Evolutionary conservation across 108 stramenopile species (phyloP).

Genomic region (Skeletonema costatum): DNA sequence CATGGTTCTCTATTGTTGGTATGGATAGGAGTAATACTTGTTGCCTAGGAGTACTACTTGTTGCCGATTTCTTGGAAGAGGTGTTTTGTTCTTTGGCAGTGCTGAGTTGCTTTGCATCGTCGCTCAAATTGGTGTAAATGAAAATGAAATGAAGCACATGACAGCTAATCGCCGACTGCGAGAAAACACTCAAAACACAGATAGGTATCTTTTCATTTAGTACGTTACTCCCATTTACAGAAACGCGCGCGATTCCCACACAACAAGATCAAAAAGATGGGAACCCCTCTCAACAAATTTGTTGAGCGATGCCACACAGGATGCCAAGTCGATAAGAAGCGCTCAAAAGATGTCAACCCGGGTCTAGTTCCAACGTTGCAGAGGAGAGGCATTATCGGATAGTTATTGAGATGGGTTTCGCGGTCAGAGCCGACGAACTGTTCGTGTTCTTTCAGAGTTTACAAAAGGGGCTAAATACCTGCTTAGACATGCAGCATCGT

Average conservation of each 20-base stretch:
- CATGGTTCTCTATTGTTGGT: background rate
- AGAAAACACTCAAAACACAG: too few species aligned
- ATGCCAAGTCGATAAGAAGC: background rate
- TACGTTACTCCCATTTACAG: too few species aligned
- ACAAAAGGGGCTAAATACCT: background rate
- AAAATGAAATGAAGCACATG: too few species aligned
- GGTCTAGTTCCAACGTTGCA: background rate
- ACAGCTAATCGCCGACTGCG: too few species aligned
- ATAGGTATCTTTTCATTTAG: too few species aligned
- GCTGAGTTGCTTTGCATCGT: too few species aligned
- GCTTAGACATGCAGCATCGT: background rate
- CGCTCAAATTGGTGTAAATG: too few species aligned
- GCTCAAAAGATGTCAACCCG: background rate
- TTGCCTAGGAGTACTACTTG: too few species aligned
- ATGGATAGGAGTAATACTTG: background rate
- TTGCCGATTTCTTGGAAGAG: too few species aligned
- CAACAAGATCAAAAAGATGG: background rate
- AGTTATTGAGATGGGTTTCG: background rate
- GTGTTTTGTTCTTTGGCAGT: too few species aligned
- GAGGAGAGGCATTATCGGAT: background rate
- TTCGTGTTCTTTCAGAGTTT: background rate
- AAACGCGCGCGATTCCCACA: too few species aligned
- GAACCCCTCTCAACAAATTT: background rate
- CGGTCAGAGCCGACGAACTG: background rate
- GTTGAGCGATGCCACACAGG: background rate